These are phyloP conservation scores for Agrocybe pediades DNA, from an alignment of 768 basidiomycete species.

Conservation along the genomic window DNA sequence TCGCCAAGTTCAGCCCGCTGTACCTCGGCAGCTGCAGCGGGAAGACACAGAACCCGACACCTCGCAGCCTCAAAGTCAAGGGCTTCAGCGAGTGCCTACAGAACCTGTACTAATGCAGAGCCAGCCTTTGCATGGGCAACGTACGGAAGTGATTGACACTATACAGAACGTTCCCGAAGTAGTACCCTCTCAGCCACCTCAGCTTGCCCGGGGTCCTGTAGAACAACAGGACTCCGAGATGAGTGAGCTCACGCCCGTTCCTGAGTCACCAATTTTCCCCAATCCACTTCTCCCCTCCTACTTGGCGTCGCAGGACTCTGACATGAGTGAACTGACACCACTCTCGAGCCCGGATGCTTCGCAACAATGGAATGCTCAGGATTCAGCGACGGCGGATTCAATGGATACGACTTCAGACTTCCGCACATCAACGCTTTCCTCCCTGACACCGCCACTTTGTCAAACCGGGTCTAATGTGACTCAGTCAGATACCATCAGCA, in stretches of 20 bases:
- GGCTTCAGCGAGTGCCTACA: constrained; percentile 32
- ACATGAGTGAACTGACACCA: neutral
- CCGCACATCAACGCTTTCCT: too few species aligned
- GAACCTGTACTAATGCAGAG: constrained; percentile 35
- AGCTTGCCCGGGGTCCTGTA: too few species aligned
- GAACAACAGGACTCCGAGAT: too few species aligned
- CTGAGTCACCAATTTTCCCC: too few species aligned
- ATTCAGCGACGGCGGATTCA: neutral
- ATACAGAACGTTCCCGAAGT: too few species aligned
- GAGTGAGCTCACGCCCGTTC: too few species aligned
- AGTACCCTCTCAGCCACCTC: too few species aligned
- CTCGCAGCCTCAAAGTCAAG: constrained; percentile 21
- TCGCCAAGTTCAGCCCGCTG: constrained; percentile 49
- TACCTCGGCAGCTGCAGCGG: constrained; percentile 39
- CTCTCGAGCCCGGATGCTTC: neutral
- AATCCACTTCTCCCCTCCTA: neutral
- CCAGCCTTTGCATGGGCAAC: too few species aligned
- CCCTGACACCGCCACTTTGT: too few species aligned
- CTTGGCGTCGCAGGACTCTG: neutral
- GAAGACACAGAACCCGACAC: constrained; percentile 23
- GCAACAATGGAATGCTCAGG: neutral
- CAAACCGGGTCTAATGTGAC: too few species aligned
- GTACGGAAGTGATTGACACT: too few species aligned
- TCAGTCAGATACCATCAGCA: neutral
- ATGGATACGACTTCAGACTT: too few species aligned